Percentiles rank a stretch among this genome's conserved stretches.
Evolutionary conservation across 192 early-diverging fungal species (phyloP).

Genomic region (Pilobolus umbonatus): DNA sequence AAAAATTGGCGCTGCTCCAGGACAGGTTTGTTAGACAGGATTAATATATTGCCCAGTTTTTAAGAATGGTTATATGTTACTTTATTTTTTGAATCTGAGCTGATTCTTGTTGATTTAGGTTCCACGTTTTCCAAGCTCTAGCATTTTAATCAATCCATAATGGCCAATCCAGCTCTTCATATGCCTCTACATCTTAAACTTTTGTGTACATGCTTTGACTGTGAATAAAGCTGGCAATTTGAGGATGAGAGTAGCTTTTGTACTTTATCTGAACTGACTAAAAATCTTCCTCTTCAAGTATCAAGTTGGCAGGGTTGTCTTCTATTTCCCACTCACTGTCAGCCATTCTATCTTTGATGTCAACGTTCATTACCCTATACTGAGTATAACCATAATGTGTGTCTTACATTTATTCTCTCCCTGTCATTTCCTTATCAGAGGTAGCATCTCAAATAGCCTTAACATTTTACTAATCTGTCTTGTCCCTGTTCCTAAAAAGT

Average conservation of each 20-base stretch:
- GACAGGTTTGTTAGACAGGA: too few relatives aligned
- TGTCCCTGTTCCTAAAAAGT: background rate
- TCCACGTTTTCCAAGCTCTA: background rate
- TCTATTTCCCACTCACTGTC: background rate
- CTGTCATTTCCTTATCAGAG: too few relatives aligned
- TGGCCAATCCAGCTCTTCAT: background rate
- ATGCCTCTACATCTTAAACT: slow-evolving; percentile 1
- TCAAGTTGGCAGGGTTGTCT: too few relatives aligned
- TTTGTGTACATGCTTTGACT: too few relatives aligned
- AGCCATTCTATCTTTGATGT: background rate
- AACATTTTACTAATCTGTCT: background rate
- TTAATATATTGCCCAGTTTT: background rate
- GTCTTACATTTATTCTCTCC: too few relatives aligned
- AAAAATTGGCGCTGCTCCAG: too few relatives aligned
- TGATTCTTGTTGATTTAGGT: slow-evolving; percentile 4
- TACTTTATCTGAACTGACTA: background rate
- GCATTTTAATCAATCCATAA: background rate
- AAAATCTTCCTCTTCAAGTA: too few relatives aligned
- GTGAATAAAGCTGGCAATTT: too few relatives aligned
- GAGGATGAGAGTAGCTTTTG: too few relatives aligned
- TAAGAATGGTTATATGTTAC: background rate
- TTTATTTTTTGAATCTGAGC: slow-evolving; percentile 2
- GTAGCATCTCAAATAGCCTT: background rate
- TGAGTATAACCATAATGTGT: too few relatives aligned
- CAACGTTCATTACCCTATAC: too few relatives aligned